Conservation (phyloP, 352 stramenopile genomes). For the Thalassiosira pacifica region DNA sequence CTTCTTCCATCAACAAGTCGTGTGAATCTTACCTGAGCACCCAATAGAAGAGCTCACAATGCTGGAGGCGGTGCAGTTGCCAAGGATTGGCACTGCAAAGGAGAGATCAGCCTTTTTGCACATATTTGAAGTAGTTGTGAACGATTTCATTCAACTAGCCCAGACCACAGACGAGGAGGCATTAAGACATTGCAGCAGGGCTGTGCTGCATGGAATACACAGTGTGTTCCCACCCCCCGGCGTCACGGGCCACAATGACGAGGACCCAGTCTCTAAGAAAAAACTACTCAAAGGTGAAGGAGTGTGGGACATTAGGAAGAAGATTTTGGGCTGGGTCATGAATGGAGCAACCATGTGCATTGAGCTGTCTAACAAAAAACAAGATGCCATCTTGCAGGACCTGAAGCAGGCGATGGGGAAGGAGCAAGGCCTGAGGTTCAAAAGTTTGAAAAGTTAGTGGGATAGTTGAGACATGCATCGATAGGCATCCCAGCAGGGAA, state of each 20-base stretch:
- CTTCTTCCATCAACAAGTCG: too few species aligned
- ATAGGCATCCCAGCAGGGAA: constrained; percentile 32
- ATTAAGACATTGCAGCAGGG: constrained; percentile 33
- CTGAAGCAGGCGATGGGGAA: background rate
- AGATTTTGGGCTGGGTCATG: constrained; percentile 31
- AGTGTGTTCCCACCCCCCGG: constrained; percentile 6
- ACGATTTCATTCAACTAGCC: constrained; percentile 40
- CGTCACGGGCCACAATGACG: background rate
- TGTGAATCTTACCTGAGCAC: constrained; percentile 19
- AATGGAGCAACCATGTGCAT: constrained; percentile 13
- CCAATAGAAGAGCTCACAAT: background rate
- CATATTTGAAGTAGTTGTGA: constrained; percentile 28
- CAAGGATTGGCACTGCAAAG: too few species aligned
- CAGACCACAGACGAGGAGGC: background rate
- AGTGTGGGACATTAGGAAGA: constrained; percentile 18
- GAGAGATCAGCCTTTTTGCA: constrained; percentile 8
- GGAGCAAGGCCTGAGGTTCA: constrained; percentile 8
- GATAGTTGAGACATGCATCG: constrained; percentile 12
- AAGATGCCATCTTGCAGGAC: background rate
- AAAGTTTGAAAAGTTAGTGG: background rate
- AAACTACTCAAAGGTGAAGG: constrained; percentile 11
- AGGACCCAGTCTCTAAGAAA: constrained; percentile 12
- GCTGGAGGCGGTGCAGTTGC: background rate
- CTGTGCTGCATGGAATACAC: too few species aligned
- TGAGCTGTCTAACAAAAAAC: background rate